These are phyloP conservation scores for Nannizzia gypsea DNA, from an alignment of 2,329 filamentous ascomycete genomes.

Conservation along the genomic window DNA sequence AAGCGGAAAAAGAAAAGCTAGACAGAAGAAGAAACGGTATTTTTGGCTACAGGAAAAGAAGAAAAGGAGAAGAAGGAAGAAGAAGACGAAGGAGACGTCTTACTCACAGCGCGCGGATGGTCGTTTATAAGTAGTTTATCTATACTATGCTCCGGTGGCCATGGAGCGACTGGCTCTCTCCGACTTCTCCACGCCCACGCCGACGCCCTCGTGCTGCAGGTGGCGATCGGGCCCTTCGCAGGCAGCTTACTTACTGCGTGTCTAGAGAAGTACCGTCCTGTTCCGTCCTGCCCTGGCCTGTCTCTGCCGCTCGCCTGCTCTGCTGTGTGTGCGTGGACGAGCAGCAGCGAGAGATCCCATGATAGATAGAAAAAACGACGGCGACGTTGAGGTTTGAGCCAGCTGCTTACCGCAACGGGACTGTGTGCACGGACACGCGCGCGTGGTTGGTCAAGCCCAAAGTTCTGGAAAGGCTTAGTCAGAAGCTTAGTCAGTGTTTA, in stretches of 20 bases:
- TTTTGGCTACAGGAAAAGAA: not conserved
- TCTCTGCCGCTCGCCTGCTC: too few relatives aligned
- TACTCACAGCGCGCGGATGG: not conserved
- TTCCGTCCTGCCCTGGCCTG: too few relatives aligned
- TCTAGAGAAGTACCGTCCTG: not conserved
- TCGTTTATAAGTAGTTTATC: not conserved
- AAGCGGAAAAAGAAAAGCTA: not conserved
- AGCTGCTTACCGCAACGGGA: conserved; percentile 11
- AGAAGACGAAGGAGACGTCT: too few relatives aligned
- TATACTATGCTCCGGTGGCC: too few relatives aligned
- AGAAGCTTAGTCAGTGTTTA: too few relatives aligned
- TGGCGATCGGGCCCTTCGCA: not conserved
- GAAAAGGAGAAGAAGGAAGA: not conserved
- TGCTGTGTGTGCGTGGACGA: too few relatives aligned
- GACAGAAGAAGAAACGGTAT: not conserved
- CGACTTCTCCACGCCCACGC: not conserved
- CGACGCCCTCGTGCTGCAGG: not conserved
- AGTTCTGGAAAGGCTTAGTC: too few relatives aligned
- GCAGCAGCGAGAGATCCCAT: not conserved
- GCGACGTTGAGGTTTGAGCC: not conserved
- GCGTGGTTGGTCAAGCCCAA: conserved; percentile 10
- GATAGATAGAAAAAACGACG: not conserved
- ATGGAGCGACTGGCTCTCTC: too few relatives aligned
- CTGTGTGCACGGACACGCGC: conserved; percentile 9
- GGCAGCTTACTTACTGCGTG: too few relatives aligned